A percentile compares a stretch with the other conserved stretches of the same genome.
phyloP scores from a whole-genome alignment of 1,139 yeast species.

The Candida tetrigidarum region DNA sequence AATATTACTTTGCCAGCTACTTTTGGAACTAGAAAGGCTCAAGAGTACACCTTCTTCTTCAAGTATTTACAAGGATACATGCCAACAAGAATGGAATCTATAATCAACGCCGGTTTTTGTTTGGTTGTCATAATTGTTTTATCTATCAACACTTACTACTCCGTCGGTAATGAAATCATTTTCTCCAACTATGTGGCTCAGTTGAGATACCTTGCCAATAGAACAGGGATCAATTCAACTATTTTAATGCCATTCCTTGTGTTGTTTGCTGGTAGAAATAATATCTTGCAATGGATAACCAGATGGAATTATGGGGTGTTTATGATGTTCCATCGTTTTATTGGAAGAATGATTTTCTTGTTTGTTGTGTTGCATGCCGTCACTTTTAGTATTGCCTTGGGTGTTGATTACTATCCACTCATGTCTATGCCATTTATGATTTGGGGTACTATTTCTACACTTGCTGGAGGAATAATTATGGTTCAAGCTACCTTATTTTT shows the following conservation, averaged over 20 bases:
- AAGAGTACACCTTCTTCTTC: conserved; percentile 23
- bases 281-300: conserved; percentile 51
- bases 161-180: conserved; percentile 25
- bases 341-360: conserved; percentile 45
- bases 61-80: conserved; percentile 25
- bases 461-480: conserved; percentile 39
- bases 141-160: conserved; percentile 26
- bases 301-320: conserved; percentile 58
- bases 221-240: conserved; percentile 58
- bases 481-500: conserved; percentile 54
- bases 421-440: conserved; percentile 40
- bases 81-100: conserved; percentile 30
- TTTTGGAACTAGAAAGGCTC: conserved; percentile 26
- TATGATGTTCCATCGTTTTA: conserved; percentile 56
- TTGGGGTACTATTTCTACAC: conserved; percentile 55
- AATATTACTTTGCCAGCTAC: conserved; percentile 33
- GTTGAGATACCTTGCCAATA: conserved; percentile 43
- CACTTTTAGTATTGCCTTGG: conserved; percentile 26
- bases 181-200: conserved; percentile 19
- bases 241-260: conserved; percentile 50
- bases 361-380: conserved; percentile 40
- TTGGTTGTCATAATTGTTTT: conserved; percentile 45
- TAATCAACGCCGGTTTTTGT: conserved; percentile 37
- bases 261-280: conserved; percentile 59
- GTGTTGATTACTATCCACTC: conserved; percentile 18